These are phyloP conservation scores for Pyrenochaeta sp. DNA, from an alignment of 2,329 filamentous ascomycete species.

Conservation along the genomic window DNA sequence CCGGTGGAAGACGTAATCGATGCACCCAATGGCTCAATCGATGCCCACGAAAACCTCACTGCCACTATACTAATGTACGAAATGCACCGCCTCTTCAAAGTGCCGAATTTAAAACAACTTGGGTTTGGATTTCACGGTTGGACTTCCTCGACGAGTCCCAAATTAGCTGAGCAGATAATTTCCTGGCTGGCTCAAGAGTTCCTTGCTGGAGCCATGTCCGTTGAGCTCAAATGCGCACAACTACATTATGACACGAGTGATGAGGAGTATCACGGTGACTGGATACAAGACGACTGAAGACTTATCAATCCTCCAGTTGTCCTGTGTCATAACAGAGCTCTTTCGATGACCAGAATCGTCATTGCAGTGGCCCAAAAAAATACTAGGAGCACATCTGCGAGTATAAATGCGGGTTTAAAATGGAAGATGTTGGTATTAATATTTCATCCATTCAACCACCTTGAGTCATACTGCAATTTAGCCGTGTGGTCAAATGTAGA, in stretches of 20 bases:
- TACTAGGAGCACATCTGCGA: too few relatives aligned
- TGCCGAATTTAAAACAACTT: conserved; percentile 6
- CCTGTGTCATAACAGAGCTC: too few relatives aligned
- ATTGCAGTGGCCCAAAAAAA: too few relatives aligned
- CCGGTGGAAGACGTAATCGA: conserved; percentile 6
- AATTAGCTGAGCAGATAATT: conserved; percentile 8
- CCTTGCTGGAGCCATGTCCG: conserved; percentile 1
- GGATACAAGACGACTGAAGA: too few relatives aligned
- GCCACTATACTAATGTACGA: conserved; percentile 12
- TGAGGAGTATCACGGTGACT: neutral
- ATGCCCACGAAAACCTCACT: conserved; percentile 12
- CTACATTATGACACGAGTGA: neutral
- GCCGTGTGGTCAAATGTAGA: too few relatives aligned
- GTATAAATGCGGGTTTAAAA: too few relatives aligned
- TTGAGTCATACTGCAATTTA: too few relatives aligned
- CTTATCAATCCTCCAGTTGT: too few relatives aligned
- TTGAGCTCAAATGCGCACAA: conserved; percentile 9
- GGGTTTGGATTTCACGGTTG: conserved; percentile 16
- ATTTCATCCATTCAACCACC: too few relatives aligned
- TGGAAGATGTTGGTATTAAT: too few relatives aligned
- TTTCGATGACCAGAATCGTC: too few relatives aligned
- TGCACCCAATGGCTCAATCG: conserved; percentile 6
- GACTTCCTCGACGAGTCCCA: conserved; percentile 4
- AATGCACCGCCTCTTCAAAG: conserved; percentile 2
- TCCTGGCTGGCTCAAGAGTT: conserved; percentile 9